These are phyloP conservation scores for Helotiales sp. DNA, from an alignment of 2,329 filamentous ascomycete species.

Conservation along the genomic window DNA sequence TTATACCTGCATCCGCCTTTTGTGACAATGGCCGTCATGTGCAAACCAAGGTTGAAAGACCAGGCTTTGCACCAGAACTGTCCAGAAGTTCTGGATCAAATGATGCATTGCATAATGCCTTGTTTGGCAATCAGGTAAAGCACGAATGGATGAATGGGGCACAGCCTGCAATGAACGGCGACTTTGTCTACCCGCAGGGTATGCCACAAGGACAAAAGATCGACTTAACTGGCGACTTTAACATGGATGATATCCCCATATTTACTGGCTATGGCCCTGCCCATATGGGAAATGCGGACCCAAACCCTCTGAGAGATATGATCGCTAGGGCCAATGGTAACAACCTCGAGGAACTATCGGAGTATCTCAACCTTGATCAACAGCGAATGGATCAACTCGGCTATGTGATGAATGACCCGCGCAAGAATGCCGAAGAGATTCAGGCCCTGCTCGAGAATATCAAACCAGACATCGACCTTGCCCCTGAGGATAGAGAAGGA, in stretches of 20 bases:
- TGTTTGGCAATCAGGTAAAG: constrained; percentile 39
- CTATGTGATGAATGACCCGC: constrained; percentile 49
- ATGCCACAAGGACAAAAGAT: constrained; percentile 1
- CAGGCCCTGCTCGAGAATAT: constrained; percentile 74
- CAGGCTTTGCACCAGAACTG: neutral
- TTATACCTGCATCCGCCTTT: constrained; percentile 39
- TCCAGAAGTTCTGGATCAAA: constrained; percentile 7
- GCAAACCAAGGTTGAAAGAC: constrained; percentile 10
- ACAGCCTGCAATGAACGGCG: neutral
- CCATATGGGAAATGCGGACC: neutral
- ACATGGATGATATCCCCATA: neutral
- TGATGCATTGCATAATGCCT: constrained; percentile 23
- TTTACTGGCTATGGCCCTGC: neutral
- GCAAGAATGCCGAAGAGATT: constrained; percentile 67
- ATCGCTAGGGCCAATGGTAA: constrained; percentile 48
- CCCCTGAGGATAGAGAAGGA: constrained; percentile 64
- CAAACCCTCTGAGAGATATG: constrained; percentile 34
- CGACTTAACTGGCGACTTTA: neutral
- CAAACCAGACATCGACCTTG: constrained; percentile 70
- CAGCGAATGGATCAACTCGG: constrained; percentile 32
- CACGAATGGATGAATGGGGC: constrained; percentile 26
- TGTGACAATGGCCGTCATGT: constrained; percentile 35
- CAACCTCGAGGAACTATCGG: constrained; percentile 46
- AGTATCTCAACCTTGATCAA: constrained; percentile 46
- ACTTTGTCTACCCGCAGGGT: neutral